phyloP scores from a whole-genome alignment of 2,329 filamentous ascomycete species.

The Nemania bipapillata region DNA sequence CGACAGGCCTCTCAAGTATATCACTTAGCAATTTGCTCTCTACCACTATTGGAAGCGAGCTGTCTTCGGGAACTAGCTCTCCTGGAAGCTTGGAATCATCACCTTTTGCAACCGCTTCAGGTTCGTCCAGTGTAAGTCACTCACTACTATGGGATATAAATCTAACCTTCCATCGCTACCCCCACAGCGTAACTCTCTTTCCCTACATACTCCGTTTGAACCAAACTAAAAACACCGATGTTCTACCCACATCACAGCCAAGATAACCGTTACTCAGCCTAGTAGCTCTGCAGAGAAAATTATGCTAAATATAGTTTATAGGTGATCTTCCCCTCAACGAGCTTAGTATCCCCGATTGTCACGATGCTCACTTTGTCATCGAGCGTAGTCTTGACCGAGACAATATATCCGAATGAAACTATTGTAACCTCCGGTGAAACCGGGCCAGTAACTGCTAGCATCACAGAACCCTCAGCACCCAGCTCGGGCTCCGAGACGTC shows the following conservation, averaged over 20 bases:
- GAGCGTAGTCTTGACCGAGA: constrained; percentile 37
- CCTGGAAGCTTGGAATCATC: constrained; percentile 6
- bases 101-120: constrained; percentile 7
- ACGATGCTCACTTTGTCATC: constrained; percentile 40
- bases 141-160: not conserved
- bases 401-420: constrained; percentile 40
- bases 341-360: constrained; percentile 25
- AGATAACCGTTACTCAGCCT: not conserved
- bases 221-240: not conserved
- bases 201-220: not conserved
- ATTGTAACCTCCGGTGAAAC: constrained; percentile 41
- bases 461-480: constrained; percentile 17
- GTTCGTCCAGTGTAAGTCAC: constrained; percentile 28
- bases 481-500: constrained; percentile 23
- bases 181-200: not conserved
- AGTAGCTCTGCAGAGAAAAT: not conserved
- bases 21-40: constrained; percentile 13
- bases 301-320: constrained; percentile 27
- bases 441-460: constrained; percentile 42
- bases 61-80: constrained; percentile 10
- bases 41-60: constrained; percentile 3
- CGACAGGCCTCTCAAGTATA: constrained; percentile 11
- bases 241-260: not conserved
- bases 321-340: constrained; percentile 24
- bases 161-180: not conserved